Conservation (phyloP, 164 flowering plant species). For the Malania oleifera region DNA sequence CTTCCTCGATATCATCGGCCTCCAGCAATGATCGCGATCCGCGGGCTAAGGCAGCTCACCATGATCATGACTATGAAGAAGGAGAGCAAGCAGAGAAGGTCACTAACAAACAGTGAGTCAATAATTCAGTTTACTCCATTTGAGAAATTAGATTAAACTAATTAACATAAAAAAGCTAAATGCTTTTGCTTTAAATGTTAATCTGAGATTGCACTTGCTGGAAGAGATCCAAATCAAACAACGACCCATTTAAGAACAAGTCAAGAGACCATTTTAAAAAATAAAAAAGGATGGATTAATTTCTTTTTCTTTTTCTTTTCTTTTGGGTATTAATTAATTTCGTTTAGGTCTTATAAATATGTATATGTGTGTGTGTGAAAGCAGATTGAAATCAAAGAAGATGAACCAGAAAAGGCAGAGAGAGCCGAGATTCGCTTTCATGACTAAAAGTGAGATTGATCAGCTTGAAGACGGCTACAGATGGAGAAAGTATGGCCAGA, state of each 20-base stretch:
- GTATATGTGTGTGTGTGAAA: too few species aligned
- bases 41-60: constrained; percentile 19
- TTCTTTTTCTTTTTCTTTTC: neutral
- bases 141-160: neutral
- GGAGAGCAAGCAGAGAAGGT: constrained; percentile 25
- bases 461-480: constrained; percentile 72
- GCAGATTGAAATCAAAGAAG: constrained; percentile 48
- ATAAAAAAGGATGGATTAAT: neutral
- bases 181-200: too few species aligned
- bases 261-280: neutral
- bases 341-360: neutral
- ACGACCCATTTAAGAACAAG: constrained; percentile 2
- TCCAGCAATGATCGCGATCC: constrained; percentile 35
- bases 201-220: too few species aligned
- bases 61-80: constrained; percentile 23
- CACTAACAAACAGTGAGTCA: constrained; percentile 42
- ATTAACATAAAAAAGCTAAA: too few species aligned
- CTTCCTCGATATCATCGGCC: constrained; percentile 48
- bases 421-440: constrained; percentile 60
- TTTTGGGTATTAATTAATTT: neutral
- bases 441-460: constrained; percentile 75
- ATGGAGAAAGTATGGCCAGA: constrained; percentile 80
- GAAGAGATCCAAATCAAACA: too few species aligned
- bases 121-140: neutral
- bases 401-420: constrained; percentile 46